Evolutionary conservation across 352 stramenopile genomes (phyloP), one percentile per base, ranked within the genome.

Genomic region (Phytophthora pistaciae): DNA sequence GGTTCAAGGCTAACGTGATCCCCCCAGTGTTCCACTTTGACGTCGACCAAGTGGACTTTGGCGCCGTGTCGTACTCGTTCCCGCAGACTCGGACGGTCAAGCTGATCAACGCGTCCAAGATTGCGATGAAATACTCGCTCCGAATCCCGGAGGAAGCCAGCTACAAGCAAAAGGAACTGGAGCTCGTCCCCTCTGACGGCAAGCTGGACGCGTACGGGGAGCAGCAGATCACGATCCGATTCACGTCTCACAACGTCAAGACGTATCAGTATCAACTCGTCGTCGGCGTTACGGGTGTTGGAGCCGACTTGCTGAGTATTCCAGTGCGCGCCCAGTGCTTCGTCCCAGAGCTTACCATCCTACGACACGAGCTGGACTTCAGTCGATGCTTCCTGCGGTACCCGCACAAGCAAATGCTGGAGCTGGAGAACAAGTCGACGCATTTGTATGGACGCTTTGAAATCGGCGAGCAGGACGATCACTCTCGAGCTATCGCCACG

Each of bases 21-120:
- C 94, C 93, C 6, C 96, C 96, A 9, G 97, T 97, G 9, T 98
- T 99, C 56, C 87, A 96, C 50, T 98, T 98, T 42, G 88, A 99
- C 60, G 68, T 85, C 6, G 90, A 98, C 27, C 82, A 84, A 46
- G 73, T 99, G 31, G 92, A 98, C 60, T 99, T 98, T 72, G 96
- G 95, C 27, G 72, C 85, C 9, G 87, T 99, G 1, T 94, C 91
- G 33, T 99, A 96, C 68, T 97, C 91, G 29, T 99, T 98, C 49
- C 70, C 80, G 3, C 89, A 98, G 58, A 83, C 70, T 16, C 83
- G 80, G 11, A 80, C 68, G 4, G 57, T 98, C 33, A 92, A 87
- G 49, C 85, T 99, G 10, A 79, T 94, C 53, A 99, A 99, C 72
- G 97, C 96, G 9, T 98, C 92, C 11, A 96, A 97, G 25, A 98